These are phyloP conservation scores for Clitocybe nebularis DNA, from an alignment of 1,284 basidiomycete species.

Conservation along the genomic window DNA sequence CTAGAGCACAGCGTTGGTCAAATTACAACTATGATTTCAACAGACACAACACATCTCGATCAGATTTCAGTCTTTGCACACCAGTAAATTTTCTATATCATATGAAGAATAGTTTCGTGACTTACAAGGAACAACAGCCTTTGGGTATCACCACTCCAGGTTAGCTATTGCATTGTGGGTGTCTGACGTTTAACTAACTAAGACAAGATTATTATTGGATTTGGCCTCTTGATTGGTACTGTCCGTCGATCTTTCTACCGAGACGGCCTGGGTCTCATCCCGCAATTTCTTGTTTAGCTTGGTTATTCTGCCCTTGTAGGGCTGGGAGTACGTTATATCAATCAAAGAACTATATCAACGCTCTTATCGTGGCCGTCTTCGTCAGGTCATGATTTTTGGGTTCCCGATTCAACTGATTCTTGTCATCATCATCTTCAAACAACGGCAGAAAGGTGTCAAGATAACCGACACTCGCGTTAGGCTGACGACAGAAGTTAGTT, in stretches of 20 bases:
- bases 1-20: slow-evolving; percentile 59
- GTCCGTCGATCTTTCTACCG: slow-evolving; percentile 29
- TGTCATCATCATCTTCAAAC: slow-evolving; percentile 60
- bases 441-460: slow-evolving; percentile 62
- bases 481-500: slow-evolving; percentile 55
- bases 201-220: slow-evolving; percentile 51
- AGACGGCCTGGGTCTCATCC: neutral
- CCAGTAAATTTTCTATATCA: slow-evolving; percentile 34
- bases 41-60: slow-evolving; percentile 55
- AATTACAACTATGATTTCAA: slow-evolving; percentile 69
- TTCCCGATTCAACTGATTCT: slow-evolving; percentile 64
- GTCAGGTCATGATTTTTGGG: slow-evolving; percentile 48
- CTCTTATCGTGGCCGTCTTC: neutral
- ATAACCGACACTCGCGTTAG: slow-evolving; percentile 72
- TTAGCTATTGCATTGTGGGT: slow-evolving; percentile 13
- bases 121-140: slow-evolving; percentile 29
- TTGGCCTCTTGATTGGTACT: slow-evolving; percentile 61
- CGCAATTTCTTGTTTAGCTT: slow-evolving; percentile 32
- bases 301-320: slow-evolving; percentile 73
- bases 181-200: slow-evolving; percentile 10
- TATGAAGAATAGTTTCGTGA: neutral
- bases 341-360: slow-evolving; percentile 5
- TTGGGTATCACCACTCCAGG: slow-evolving; percentile 56
- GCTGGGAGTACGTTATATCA: slow-evolving; percentile 44
- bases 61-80: slow-evolving; percentile 43